A percentile compares a stretch with the other conserved stretches of the same genome.
phyloP scores from a whole-genome alignment of 352 stramenopile species.

The Phytophthora tentaculata region DNA sequence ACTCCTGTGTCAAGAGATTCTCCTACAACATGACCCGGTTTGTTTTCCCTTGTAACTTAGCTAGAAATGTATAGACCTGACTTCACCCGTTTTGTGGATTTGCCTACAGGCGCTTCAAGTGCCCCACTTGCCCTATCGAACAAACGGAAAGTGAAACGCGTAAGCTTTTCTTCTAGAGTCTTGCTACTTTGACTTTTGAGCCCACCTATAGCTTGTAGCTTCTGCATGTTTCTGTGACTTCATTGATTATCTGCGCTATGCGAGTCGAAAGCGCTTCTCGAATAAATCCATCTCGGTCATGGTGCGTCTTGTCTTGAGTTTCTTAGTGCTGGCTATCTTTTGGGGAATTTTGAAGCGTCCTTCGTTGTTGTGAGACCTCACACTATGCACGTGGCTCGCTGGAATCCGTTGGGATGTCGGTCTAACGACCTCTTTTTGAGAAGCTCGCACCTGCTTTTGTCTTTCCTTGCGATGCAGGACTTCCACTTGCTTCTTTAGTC shows the following conservation, averaged over 20 bases:
- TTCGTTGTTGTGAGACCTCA: conserved; percentile 1
- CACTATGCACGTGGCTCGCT: background rate
- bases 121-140: conserved; percentile 85
- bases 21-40: conserved; percentile 83
- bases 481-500: conserved; percentile 29
- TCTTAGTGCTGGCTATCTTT: conserved; percentile 13
- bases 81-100: conserved; percentile 6
- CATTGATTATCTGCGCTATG: conserved; percentile 21
- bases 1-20: conserved; percentile 81
- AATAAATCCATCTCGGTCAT: conserved; percentile 51
- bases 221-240: conserved; percentile 18
- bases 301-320: conserved; percentile 19
- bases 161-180: conserved; percentile 70
- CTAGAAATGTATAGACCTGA: conserved; percentile 2
- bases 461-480: conserved; percentile 22
- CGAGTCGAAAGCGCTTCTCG: conserved; percentile 42
- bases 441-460: conserved; percentile 5
- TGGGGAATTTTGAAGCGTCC: conserved; percentile 3
- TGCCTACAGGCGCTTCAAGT: conserved; percentile 81
- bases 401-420: background rate
- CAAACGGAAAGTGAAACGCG: conserved; percentile 78
- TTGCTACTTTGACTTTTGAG: conserved; percentile 20
- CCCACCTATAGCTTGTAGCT: conserved; percentile 25
- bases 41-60: conserved; percentile 10
- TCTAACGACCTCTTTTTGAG: conserved; percentile 12